Percentiles rank a stretch among this genome's conserved stretches.
These are phyloP conservation scores for Chlorokybus atmophyticus DNA, from an alignment of 139 green algal species.

Conservation along the genomic window DNA sequence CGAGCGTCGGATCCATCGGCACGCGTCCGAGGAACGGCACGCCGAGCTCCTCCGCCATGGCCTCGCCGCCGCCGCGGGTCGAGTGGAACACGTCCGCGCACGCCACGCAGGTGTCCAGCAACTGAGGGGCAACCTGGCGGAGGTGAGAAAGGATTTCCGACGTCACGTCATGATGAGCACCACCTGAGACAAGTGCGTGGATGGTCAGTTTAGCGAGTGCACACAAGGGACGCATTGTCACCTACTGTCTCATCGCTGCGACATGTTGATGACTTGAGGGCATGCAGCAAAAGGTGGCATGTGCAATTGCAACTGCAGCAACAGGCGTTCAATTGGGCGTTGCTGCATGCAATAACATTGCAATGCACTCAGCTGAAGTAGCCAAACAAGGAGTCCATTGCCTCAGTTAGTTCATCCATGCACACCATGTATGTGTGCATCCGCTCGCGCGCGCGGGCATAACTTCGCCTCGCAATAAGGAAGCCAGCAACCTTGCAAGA, in stretches of 20 bases:
- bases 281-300: not conserved
- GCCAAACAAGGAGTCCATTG: too few species aligned
- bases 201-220: not conserved
- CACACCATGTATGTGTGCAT: too few species aligned
- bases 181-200: not conserved
- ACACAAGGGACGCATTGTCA: not conserved
- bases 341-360: too few species aligned
- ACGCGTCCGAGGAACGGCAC: conserved; percentile 74
- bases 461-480: too few species aligned
- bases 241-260: not conserved
- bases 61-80: conserved; percentile 45
- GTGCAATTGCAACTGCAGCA: too few species aligned
- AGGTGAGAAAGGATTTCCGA: not conserved
- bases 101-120: conserved; percentile 8
- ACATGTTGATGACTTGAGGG: not conserved
- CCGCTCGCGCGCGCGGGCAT: too few species aligned
- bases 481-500: too few species aligned
- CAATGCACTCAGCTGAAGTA: too few species aligned
- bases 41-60: conserved; percentile 57
- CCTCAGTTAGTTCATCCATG: too few species aligned
- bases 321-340: too few species aligned
- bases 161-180: not conserved
- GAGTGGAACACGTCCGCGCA: conserved; percentile 52
- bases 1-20: conserved; percentile 53
- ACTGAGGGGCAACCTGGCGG: conserved; percentile 9